Percentiles rank a stretch among this genome's conserved stretches.
These are phyloP conservation scores for Aureobasidium sp. DNA, from an alignment of 2,329 filamentous ascomycete species.

Conservation along the genomic window DNA sequence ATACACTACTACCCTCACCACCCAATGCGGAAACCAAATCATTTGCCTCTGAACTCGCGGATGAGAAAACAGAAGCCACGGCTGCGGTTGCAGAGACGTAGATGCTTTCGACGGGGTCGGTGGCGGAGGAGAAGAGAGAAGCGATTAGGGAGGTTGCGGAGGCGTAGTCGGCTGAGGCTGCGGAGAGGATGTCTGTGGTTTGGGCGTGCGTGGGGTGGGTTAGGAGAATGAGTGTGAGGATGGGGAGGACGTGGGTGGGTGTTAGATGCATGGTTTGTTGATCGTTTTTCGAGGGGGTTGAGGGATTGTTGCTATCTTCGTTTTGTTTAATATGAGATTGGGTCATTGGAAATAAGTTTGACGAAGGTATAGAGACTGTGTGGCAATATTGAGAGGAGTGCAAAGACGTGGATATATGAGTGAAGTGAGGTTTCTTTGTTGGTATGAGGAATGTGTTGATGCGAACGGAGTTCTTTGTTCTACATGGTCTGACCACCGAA, in stretches of 20 bases:
- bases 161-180: not conserved
- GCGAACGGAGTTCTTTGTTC: not conserved
- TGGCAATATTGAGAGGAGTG: not conserved
- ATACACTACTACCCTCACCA: not conserved
- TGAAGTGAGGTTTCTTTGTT: not conserved
- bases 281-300: not conserved
- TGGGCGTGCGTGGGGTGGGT: not conserved
- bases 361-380: no score
- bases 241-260: not conserved
- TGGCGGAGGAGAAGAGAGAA: not conserved
- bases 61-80: not conserved
- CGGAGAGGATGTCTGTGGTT: not conserved
- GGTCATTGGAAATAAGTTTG: no score
- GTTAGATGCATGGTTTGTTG: not conserved
- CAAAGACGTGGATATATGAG: not conserved
- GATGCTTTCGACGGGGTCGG: not conserved
- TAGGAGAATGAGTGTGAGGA: not conserved
- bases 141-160: not conserved
- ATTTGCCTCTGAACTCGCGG: not conserved
- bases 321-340: no score
- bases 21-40: not conserved
- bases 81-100: not conserved
- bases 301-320: no score
- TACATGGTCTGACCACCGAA: not conserved
- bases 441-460: not conserved